Conservation (phyloP, 2,329 filamentous ascomycete genomes). For the Aspergillus novoparasiticus region DNA sequence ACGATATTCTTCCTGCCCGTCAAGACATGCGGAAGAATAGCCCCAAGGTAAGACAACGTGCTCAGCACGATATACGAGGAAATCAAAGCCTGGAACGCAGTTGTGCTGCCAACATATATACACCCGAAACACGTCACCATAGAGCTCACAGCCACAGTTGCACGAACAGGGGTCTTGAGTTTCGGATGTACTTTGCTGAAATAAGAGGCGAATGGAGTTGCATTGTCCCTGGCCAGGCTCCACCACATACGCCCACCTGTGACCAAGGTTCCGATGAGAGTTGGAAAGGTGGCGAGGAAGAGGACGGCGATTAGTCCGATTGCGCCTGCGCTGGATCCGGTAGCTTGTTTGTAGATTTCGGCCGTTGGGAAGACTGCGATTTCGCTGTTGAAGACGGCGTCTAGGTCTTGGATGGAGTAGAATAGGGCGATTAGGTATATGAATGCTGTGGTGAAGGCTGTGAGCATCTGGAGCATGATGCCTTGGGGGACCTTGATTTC, state of each 20-base stretch:
- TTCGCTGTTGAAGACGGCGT: constrained; percentile 54
- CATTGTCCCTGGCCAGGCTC: constrained; percentile 61
- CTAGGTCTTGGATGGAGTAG: constrained; percentile 44
- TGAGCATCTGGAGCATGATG: constrained; percentile 48
- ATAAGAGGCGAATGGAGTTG: constrained; percentile 55
- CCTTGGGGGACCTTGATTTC: constrained; percentile 47
- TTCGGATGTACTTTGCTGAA: constrained; percentile 51
- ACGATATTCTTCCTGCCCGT: constrained; percentile 49
- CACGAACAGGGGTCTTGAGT: constrained; percentile 57
- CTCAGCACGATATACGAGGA: constrained; percentile 60
- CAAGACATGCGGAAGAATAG: constrained; percentile 62
- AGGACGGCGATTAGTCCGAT: constrained; percentile 57
- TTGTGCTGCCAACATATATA: constrained; percentile 67
- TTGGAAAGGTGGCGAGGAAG: constrained; percentile 56
- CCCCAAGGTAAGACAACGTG: constrained; percentile 62
- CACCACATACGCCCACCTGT: constrained; percentile 62
- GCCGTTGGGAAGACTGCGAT: constrained; percentile 61
- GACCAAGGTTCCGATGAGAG: constrained; percentile 57
- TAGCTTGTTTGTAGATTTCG: constrained; percentile 66
- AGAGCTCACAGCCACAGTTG: constrained; percentile 54
- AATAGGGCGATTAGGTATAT: constrained; percentile 52
- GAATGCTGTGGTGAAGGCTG: constrained; percentile 46
- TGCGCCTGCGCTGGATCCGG: constrained; percentile 53
- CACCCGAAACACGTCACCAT: constrained; percentile 60
- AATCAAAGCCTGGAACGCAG: constrained; percentile 69